phyloP scores from a whole-genome alignment of 2,329 filamentous ascomycete genomes.

The Xylaria multiplex region DNA sequence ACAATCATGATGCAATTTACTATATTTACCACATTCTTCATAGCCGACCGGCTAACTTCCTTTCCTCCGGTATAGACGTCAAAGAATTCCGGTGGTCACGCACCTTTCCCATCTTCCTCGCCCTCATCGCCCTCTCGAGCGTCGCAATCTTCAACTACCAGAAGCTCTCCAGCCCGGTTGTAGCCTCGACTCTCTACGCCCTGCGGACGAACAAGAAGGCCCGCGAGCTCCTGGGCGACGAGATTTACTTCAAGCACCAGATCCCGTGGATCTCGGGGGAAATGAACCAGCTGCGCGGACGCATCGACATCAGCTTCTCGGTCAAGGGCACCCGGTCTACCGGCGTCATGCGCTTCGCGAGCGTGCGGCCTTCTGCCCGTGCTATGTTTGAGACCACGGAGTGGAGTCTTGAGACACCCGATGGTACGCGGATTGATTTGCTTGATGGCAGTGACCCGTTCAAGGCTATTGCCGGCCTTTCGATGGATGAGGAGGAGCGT shows the following conservation, averaged over 20 bases:
- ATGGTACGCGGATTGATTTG: constrained; percentile 73
- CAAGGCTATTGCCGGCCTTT: constrained; percentile 57
- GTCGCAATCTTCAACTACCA: constrained; percentile 99
- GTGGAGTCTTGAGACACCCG: constrained; percentile 82
- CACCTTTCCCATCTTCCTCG: constrained; percentile 83
- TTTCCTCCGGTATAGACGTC: constrained; percentile 50
- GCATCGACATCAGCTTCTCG: constrained; percentile 86
- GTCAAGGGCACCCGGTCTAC: constrained; percentile 80
- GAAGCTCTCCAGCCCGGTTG: constrained; percentile 85
- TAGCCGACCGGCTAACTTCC: constrained; percentile 6
- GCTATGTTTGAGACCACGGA: constrained; percentile 84
- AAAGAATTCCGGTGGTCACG: constrained; percentile 70
- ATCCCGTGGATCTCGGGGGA: constrained; percentile 87
- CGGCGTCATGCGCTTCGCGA: constrained; percentile 83
- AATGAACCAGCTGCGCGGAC: constrained; percentile 93
- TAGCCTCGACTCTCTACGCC: constrained; percentile 90
- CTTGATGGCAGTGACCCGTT: constrained; percentile 81
- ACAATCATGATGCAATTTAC: background rate
- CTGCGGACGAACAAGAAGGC: constrained; percentile 82
- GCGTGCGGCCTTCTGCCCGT: constrained; percentile 70
- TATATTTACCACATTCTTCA: background rate
- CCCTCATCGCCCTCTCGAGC: constrained; percentile 74
- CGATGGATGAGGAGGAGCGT: constrained; percentile 54
- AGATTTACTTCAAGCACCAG: constrained; percentile 81
- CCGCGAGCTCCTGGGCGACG: constrained; percentile 82